Base-by-base conservation (phyloP, 176 grass and related monocot species). In the Paspalum vaginatum region DNA sequence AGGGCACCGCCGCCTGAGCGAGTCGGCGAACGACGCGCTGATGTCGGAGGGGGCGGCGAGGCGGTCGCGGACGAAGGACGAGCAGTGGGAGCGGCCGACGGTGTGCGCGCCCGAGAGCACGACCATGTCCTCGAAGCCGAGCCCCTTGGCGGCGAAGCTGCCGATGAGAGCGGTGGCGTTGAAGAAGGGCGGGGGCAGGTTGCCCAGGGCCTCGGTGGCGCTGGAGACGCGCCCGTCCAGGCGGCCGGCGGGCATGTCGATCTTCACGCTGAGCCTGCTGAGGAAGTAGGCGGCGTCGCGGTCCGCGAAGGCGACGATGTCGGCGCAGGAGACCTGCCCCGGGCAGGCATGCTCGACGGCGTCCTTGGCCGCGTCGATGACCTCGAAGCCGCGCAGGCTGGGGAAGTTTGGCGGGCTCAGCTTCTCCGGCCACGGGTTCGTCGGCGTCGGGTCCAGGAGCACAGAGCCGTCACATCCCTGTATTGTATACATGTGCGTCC, bases 391-490 rank as follows among this genome's bases (percentile, higher is more conserved):
- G 0, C 85, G 88, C 12, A 87, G 72, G 67, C 85, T 88, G 0
- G 65, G 62, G 6, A 37, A 4, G 69, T 92, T 92, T 1, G 75
- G 58, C 1, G 5, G 9, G 57, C 74, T 58, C 2, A 43, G 32
- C 76, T 81, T 90, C 84, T 94, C 87, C 14, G 90, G 75, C 24
- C 70, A 24, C 0, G 39, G 53, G 41, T 61, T 79, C 6, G 13
- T 64, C 13, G 72, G 22, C 11, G 80, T 77, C 7, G 79, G 75
- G 42, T 88, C 72, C 41, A 88, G 77, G n/a, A 92, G 86, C 4
- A 92, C 72, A 0, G 90, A 92, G 12, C 11, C 88, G 61, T 91
- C 88, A 26, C 88, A 91, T 26, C 84, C 88, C 84, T 86, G 16
- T 4, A 16, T 4, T 86, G 16, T 4, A 16, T 4, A 27, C 52